Conservation (phyloP, 2,329 filamentous ascomycete species). For the Talaromyces funiculosus region DNA sequence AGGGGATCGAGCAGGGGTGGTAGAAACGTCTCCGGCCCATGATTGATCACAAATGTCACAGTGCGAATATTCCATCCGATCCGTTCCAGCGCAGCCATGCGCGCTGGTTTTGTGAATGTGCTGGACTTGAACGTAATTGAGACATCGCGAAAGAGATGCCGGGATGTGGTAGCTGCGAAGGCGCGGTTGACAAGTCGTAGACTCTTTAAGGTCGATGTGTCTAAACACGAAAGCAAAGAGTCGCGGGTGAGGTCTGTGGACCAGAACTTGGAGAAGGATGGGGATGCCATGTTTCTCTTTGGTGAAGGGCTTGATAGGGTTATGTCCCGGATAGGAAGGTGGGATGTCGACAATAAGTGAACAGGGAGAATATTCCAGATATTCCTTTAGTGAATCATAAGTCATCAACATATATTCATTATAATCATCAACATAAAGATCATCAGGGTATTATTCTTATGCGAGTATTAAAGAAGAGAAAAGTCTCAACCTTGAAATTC, state of each 20-base stretch:
- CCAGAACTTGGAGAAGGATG: slow-evolving; percentile 32
- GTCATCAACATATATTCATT: not conserved
- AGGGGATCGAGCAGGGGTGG: slow-evolving; percentile 75
- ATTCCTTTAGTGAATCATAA: not conserved
- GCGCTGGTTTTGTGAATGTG: slow-evolving; percentile 68
- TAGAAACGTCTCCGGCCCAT: slow-evolving; percentile 72
- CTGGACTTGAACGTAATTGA: slow-evolving; percentile 50
- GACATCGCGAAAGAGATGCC: slow-evolving; percentile 40
- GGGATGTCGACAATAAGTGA: not conserved
- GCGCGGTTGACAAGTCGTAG: slow-evolving; percentile 34
- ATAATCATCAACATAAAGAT: not conserved
- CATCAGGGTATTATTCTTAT: not conserved
- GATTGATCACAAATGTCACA: slow-evolving; percentile 70
- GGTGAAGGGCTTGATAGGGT: not conserved
- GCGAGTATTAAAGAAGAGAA: not conserved
- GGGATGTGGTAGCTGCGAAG: slow-evolving; percentile 29
- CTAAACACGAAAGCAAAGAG: slow-evolving; percentile 26
- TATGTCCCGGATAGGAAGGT: not conserved
- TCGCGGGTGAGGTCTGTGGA: slow-evolving; percentile 29
- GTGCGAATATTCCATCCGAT: slow-evolving; percentile 75
- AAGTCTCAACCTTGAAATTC: not conserved
- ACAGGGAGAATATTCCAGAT: slow-evolving; percentile 8
- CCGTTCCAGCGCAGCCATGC: slow-evolving; percentile 67
- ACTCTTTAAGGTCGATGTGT: slow-evolving; percentile 28
- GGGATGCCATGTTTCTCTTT: not conserved